Evolutionary conservation across 2,329 filamentous ascomycete genomes (phyloP).

Genomic region (Pseudogymnoascus sp.): DNA sequence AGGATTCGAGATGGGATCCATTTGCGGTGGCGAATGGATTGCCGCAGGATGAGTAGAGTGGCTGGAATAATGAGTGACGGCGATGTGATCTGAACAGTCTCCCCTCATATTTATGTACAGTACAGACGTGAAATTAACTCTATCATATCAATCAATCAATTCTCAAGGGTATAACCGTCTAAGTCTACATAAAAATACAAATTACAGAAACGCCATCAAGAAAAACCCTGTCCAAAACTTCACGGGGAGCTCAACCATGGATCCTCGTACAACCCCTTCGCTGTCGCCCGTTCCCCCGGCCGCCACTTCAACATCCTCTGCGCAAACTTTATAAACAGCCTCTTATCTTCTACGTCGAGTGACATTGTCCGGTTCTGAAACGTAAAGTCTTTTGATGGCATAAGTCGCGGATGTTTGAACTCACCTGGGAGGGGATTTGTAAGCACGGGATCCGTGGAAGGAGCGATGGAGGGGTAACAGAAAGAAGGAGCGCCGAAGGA

Average conservation of each 20-base stretch:
- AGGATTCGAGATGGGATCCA: slow-evolving; percentile 42
- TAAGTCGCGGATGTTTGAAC: neutral
- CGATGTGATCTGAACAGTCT: neutral
- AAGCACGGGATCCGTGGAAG: neutral
- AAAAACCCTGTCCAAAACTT: neutral
- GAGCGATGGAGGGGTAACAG: too few species aligned
- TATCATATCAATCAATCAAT: neutral
- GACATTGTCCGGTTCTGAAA: slow-evolving; percentile 21
- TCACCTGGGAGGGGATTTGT: neutral
- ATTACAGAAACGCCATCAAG: neutral
- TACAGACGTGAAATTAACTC: neutral
- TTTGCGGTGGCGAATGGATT: slow-evolving; percentile 36
- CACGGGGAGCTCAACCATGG: slow-evolving; percentile 20
- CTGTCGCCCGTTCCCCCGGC: slow-evolving; percentile 28
- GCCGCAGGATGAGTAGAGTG: neutral
- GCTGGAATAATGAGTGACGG: neutral
- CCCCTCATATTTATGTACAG: neutral
- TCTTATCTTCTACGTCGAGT: slow-evolving; percentile 26
- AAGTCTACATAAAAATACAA: neutral
- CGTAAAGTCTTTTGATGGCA: neutral
- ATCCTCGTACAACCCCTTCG: slow-evolving; percentile 27
- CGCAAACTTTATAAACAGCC: slow-evolving; percentile 27
- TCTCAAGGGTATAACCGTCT: neutral
- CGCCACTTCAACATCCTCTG: slow-evolving; percentile 28
- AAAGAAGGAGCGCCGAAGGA: neutral